Percentiles rank a stretch among this genome's conserved stretches.
Conservation (phyloP, 163 green algal species). For the Scenedesmus sp. region DNA sequence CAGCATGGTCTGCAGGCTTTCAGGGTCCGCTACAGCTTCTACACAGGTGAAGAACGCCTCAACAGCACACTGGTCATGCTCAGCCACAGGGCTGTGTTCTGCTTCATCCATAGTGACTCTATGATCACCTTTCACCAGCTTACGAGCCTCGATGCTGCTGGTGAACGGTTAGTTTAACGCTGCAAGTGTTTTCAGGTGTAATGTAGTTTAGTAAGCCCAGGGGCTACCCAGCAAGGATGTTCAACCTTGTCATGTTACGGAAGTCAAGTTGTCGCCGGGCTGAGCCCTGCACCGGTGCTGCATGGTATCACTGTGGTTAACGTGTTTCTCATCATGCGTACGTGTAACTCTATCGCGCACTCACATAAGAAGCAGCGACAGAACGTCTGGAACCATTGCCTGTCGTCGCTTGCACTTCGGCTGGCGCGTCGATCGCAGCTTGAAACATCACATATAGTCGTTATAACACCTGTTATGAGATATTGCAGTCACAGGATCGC, state of each 20-base stretch:
- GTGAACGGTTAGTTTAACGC: not conserved
- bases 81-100: not conserved
- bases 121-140: not conserved
- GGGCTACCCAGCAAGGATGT: not conserved
- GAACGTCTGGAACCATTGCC: not conserved
- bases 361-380: not conserved
- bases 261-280: not conserved
- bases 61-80: not conserved
- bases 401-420: not conserved
- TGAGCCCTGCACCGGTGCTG: too few relatives aligned
- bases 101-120: not conserved
- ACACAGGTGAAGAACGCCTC: slow-evolving; percentile 12
- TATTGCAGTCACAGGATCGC: not conserved
- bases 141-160: too few relatives aligned
- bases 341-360: not conserved
- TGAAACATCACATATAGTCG: not conserved
- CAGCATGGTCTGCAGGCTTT: not conserved
- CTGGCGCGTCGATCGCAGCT: not conserved
- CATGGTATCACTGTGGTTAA: too few relatives aligned
- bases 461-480: not conserved
- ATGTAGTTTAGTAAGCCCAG: too few relatives aligned
- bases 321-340: too few relatives aligned
- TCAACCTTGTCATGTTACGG: not conserved
- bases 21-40: not conserved
- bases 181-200: too few relatives aligned